These are phyloP conservation scores for Galeopsis tetrahit DNA, from an alignment of 257 asterid species.

Conservation along the genomic window DNA sequence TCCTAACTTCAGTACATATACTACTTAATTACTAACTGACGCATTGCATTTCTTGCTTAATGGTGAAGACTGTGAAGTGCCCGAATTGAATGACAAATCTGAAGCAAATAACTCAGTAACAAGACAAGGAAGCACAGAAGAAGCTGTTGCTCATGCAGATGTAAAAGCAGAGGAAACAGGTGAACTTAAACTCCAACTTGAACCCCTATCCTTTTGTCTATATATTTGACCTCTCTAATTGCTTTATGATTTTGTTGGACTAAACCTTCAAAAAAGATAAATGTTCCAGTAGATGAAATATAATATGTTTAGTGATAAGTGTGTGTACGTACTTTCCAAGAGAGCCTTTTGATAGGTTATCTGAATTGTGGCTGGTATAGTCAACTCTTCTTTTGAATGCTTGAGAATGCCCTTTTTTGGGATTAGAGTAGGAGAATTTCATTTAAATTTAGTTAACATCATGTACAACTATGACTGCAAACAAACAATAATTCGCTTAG, in stretches of 20 bases:
- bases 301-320: slow-evolving; percentile 7
- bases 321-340: slow-evolving; percentile 12
- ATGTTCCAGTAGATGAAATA: neutral
- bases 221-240: slow-evolving; percentile 16
- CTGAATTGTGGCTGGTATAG: slow-evolving; percentile 6
- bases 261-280: slow-evolving; percentile 21
- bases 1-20: slow-evolving; percentile 24
- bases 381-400: slow-evolving; percentile 16
- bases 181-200: slow-evolving; percentile 36
- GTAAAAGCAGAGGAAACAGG: slow-evolving; percentile 43
- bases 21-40: neutral
- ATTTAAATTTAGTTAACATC: slow-evolving; percentile 9
- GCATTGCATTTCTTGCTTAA: slow-evolving; percentile 28
- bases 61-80: slow-evolving; percentile 32
- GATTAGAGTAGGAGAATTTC: slow-evolving; percentile 6
- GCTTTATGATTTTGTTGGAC: slow-evolving; percentile 30
- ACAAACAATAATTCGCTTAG: slow-evolving; percentile 22
- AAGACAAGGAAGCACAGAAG: slow-evolving; percentile 45
- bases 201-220: slow-evolving; percentile 28
- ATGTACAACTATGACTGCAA: slow-evolving; percentile 1
- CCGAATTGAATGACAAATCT: slow-evolving; percentile 47
- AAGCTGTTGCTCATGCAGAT: slow-evolving; percentile 42
- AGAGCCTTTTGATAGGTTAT: slow-evolving; percentile 4
- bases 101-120: slow-evolving; percentile 48
- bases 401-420: slow-evolving; percentile 4